Evolutionary conservation across 306 rosid genomes (phyloP).

Genomic region (Potentilla sterilis): DNA sequence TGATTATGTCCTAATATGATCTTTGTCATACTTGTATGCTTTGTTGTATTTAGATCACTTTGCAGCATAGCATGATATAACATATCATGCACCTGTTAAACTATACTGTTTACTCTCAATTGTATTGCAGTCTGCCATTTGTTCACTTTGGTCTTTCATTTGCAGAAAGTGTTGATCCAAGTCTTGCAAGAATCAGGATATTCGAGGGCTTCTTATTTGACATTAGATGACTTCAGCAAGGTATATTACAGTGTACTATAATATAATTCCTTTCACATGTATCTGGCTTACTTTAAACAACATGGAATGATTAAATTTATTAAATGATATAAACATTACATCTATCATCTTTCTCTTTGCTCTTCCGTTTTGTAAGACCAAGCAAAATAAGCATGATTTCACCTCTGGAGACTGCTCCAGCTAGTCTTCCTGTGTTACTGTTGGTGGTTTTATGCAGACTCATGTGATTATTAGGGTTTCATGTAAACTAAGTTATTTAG

Average conservation of each 20-base stretch:
- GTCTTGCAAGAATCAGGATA: constrained; percentile 83
- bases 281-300: background rate
- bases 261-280: constrained; percentile 5
- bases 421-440: background rate
- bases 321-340: background rate
- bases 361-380: background rate
- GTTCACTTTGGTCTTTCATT: constrained; percentile 21
- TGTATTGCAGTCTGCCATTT: background rate
- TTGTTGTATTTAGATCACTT: background rate
- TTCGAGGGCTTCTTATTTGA: constrained; percentile 57
- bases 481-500: background rate
- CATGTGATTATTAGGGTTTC: background rate
- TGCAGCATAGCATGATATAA: background rate
- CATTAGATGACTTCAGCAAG: constrained; percentile 70
- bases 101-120: background rate
- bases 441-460: background rate
- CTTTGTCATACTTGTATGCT: background rate
- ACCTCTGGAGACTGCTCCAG: background rate
- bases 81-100: constrained; percentile 3
- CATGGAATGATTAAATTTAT: background rate
- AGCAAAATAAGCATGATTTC: background rate
- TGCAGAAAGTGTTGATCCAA: constrained; percentile 63
- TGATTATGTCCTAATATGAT: background rate
- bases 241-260: constrained; percentile 33
- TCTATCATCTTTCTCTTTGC: background rate